A percentile compares a stretch with the other conserved stretches of the same genome.
Conservation (phyloP, 2,329 filamentous ascomycete genomes). For the Colletotrichum simmondsii region DNA sequence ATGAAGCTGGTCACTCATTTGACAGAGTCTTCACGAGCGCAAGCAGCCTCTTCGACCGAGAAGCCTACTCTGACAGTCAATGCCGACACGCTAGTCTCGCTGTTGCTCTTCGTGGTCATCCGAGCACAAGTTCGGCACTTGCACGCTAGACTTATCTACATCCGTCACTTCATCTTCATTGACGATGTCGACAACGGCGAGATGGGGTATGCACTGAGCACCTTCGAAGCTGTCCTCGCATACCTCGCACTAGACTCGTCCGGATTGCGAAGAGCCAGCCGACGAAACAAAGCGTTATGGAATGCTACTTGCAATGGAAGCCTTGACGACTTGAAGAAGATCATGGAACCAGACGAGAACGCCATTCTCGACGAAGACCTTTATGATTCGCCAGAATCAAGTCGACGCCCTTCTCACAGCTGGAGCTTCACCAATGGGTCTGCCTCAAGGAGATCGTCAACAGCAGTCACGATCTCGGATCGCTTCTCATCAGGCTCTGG, state of each 20-base stretch:
- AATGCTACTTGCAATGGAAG: slow-evolving; percentile 84
- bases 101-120: slow-evolving; percentile 92
- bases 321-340: slow-evolving; percentile 77
- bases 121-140: slow-evolving; percentile 88
- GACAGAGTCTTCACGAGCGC: slow-evolving; percentile 60
- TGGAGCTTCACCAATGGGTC: slow-evolving; percentile 60
- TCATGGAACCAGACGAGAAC: slow-evolving; percentile 78
- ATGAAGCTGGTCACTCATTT: slow-evolving; percentile 84
- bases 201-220: slow-evolving; percentile 95
- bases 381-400: slow-evolving; percentile 52
- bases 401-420: slow-evolving; percentile 56
- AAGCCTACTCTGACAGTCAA: slow-evolving; percentile 73
- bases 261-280: slow-evolving; percentile 84
- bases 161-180: slow-evolving; percentile 97
- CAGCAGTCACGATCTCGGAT: slow-evolving; percentile 55
- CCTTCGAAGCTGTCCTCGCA: slow-evolving; percentile 91
- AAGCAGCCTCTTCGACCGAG: slow-evolving; percentile 53
- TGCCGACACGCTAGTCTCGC: slow-evolving; percentile 91
- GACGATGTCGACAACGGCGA: slow-evolving; percentile 98
- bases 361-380: slow-evolving; percentile 57
- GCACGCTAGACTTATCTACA: slow-evolving; percentile 90
- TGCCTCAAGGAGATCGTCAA: slow-evolving; percentile 54
- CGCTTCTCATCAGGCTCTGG: slow-evolving; percentile 66
- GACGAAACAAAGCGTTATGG: slow-evolving; percentile 88
- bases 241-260: slow-evolving; percentile 88